These are phyloP conservation scores for Botryosphaeria dothidea DNA, from an alignment of 2,329 filamentous ascomycete species.

Conservation along the genomic window DNA sequence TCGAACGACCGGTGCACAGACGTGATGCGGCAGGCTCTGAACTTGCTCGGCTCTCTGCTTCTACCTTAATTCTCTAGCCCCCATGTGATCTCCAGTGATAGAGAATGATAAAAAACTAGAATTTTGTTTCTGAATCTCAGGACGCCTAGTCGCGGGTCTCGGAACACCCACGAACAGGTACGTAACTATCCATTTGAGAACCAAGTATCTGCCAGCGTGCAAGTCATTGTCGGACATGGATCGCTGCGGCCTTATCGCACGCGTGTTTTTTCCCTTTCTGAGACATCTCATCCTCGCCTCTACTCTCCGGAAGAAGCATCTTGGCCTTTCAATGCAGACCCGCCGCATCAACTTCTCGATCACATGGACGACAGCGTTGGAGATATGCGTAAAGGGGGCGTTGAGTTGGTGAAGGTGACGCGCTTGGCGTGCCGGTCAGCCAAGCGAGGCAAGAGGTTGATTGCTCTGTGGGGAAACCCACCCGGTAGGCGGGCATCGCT, in stretches of 20 bases:
- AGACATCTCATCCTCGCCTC: too few species aligned
- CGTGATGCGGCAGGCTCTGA: neutral
- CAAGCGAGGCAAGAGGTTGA: conserved; percentile 8
- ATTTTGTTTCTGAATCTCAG: too few species aligned
- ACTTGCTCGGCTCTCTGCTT: neutral
- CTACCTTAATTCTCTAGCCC: neutral
- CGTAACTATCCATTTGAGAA: too few species aligned
- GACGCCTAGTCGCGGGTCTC: too few species aligned
- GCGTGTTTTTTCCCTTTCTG: neutral
- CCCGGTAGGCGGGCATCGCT: neutral
- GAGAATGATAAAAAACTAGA: too few species aligned
- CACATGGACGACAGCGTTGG: too few species aligned
- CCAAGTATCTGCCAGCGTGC: too few species aligned
- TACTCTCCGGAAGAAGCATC: too few species aligned
- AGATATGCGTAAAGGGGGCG: neutral
- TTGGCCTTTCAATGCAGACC: neutral
- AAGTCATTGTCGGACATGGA: too few species aligned
- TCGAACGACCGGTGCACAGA: conserved; percentile 8
- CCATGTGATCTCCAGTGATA: too few species aligned
- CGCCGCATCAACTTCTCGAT: too few species aligned
- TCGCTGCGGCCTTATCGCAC: neutral
- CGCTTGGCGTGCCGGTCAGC: neutral
- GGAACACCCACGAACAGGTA: too few species aligned
- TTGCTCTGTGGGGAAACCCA: neutral
- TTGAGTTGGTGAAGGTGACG: neutral